phyloP scores from a whole-genome alignment of 2,329 filamentous ascomycete species.

The Blumeriella jaapii region DNA sequence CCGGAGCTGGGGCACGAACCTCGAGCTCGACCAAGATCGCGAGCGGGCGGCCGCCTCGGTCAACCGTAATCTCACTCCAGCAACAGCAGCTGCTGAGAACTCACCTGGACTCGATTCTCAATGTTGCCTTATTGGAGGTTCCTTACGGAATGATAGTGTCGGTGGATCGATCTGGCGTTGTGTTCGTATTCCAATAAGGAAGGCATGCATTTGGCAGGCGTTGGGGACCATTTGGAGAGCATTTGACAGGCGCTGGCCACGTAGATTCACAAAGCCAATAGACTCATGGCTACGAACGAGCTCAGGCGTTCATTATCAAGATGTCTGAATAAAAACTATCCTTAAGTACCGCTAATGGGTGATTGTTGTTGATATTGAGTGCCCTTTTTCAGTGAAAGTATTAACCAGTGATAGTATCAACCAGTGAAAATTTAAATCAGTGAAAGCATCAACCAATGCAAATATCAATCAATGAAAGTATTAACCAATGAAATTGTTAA shows the following conservation, averaged over 20 bases:
- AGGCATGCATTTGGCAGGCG: conserved; percentile 12
- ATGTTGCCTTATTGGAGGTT: conserved; percentile 76
- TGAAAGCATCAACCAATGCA: too few relatives aligned
- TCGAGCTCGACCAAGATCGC: conserved; percentile 21
- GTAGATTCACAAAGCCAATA: neutral
- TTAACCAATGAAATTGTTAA: too few relatives aligned
- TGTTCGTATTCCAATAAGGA: conserved; percentile 58
- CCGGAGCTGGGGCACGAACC: conserved; percentile 22
- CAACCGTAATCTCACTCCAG: conserved; percentile 76
- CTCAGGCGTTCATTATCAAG: neutral
- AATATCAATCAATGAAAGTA: too few relatives aligned
- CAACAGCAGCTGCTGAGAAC: conserved; percentile 78
- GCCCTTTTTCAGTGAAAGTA: too few relatives aligned
- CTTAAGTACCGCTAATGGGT: neutral
- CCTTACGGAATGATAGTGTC: conserved; percentile 91
- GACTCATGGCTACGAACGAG: neutral
- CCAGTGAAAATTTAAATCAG: too few relatives aligned
- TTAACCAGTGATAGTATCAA: too few relatives aligned
- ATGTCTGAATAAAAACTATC: neutral
- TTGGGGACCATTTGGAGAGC: conserved; percentile 1
- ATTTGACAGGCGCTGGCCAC: conserved; percentile 4
- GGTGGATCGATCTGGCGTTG: conserved; percentile 76
- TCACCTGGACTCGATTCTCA: conserved; percentile 78
- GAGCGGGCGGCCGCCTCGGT: conserved; percentile 46
- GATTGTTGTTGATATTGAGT: too few relatives aligned